phyloP scores from a whole-genome alignment of 2,329 filamentous ascomycete genomes.

The Monosporascus ibericus region DNA sequence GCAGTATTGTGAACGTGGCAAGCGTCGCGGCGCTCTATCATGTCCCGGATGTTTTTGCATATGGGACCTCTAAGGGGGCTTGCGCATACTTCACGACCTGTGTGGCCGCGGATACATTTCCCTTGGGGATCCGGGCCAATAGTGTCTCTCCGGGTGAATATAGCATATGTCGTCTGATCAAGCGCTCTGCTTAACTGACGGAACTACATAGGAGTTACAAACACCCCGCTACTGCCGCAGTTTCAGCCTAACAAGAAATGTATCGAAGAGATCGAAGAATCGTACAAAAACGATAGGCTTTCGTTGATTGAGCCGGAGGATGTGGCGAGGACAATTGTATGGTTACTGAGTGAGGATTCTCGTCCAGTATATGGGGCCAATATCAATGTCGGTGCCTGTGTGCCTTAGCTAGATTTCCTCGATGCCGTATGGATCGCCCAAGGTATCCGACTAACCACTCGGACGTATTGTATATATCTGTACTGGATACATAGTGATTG shows the following conservation, averaged over 20 bases:
- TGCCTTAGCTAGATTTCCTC: no score
- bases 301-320: background rate
- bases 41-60: background rate
- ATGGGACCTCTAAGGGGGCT: background rate
- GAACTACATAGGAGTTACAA: background rate
- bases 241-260: background rate
- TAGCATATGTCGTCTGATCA: background rate
- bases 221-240: background rate
- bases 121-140: background rate
- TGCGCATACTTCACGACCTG: background rate
- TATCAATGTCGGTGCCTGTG: background rate
- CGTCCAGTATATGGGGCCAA: background rate
- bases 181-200: no score
- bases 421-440: no score
- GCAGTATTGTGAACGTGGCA: background rate
- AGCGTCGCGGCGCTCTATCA: background rate
- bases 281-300: background rate
- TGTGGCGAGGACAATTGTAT: background rate
- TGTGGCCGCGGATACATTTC: background rate
- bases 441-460: no score
- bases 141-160: background rate
- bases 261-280: background rate
- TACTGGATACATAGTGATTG: no score
- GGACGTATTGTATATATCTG: no score
- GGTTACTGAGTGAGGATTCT: background rate